Evolutionary conservation across 2,329 filamentous ascomycete genomes (phyloP).

Genomic region (Aspergillus jensenii): DNA sequence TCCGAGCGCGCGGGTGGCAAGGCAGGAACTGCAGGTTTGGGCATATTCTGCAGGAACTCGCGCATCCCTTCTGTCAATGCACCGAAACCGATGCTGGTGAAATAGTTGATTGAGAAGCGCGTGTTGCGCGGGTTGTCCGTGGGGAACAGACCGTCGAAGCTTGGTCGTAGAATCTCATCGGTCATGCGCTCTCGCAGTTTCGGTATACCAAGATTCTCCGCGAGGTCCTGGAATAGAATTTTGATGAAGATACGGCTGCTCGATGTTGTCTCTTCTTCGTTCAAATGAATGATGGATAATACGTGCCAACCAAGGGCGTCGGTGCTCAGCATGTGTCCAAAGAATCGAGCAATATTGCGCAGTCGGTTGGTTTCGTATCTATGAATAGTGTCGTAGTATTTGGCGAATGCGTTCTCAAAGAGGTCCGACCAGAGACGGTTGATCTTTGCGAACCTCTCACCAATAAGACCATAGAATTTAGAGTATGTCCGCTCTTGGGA

Average conservation of each 20-base stretch:
- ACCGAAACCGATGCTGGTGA: constrained; percentile 97
- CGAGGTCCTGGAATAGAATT: constrained; percentile 90
- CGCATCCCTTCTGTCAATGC: constrained; percentile 92
- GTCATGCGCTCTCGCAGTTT: constrained; percentile 74
- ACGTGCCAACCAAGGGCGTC: constrained; percentile 94
- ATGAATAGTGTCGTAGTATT: constrained; percentile 97
- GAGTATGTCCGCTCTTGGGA: constrained; percentile 96
- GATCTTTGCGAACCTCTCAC: constrained; percentile 91
- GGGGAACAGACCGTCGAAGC: constrained; percentile 84
- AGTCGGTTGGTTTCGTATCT: constrained; percentile 94
- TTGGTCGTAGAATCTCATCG: constrained; percentile 75
- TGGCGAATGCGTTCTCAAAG: constrained; percentile 84
- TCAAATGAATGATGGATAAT: constrained; percentile 79
- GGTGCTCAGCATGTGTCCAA: constrained; percentile 83
- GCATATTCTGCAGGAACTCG: constrained; percentile 83
- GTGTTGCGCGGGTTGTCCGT: constrained; percentile 85
- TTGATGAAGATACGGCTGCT: constrained; percentile 98
- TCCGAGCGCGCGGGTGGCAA: constrained; percentile 60
- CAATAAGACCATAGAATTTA: constrained; percentile 94
- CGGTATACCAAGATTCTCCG: constrained; percentile 80
- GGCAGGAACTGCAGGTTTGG: constrained; percentile 76
- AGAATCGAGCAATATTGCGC: constrained; percentile 92
- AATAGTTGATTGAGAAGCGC: constrained; percentile 98
- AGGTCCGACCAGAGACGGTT: constrained; percentile 93
- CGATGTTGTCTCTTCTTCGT: constrained; percentile 95